These are phyloP conservation scores for Dactylis glomerata DNA, from an alignment of 176 grass and related monocot genomes.

Conservation along the genomic window DNA sequence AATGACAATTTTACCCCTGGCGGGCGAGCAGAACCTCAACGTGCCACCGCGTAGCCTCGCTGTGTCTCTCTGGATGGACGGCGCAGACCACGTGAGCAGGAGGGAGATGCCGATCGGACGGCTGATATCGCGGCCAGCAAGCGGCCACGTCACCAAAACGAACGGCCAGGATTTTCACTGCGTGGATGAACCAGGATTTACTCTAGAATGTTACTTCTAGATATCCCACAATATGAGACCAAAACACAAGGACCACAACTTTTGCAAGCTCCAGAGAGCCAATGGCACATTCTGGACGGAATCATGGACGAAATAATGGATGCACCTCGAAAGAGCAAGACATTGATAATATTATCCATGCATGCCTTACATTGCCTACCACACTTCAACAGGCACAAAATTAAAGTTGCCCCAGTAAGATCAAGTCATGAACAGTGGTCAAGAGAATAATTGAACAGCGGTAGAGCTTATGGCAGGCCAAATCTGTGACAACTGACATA, in stretches of 20 bases:
- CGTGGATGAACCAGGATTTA: too few species aligned
- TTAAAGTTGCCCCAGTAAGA: neutral
- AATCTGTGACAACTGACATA: neutral
- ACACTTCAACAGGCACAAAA: neutral
- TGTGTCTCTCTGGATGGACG: too few species aligned
- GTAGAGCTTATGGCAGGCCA: conserved; percentile 8
- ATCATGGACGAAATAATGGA: neutral
- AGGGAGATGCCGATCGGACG: too few species aligned
- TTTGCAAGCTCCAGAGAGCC: neutral
- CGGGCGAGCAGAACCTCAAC: too few species aligned
- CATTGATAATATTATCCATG: neutral
- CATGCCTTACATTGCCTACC: conserved; percentile 10
- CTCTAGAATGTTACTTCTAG: too few species aligned
- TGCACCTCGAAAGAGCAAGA: neutral
- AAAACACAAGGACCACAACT: conserved; percentile 14
- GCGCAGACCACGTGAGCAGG: too few species aligned
- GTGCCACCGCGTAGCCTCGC: too few species aligned
- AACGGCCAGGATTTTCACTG: too few species aligned
- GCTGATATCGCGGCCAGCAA: too few species aligned
- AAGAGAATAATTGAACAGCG: conserved; percentile 3
- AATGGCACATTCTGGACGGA: conserved; percentile 6
- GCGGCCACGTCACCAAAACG: too few species aligned
- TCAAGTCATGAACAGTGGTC: neutral
- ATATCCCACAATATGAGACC: neutral
- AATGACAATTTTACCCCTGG: too few species aligned